phyloP scores from a whole-genome alignment of 768 basidiomycete species.

The Tephrocybe rancida region DNA sequence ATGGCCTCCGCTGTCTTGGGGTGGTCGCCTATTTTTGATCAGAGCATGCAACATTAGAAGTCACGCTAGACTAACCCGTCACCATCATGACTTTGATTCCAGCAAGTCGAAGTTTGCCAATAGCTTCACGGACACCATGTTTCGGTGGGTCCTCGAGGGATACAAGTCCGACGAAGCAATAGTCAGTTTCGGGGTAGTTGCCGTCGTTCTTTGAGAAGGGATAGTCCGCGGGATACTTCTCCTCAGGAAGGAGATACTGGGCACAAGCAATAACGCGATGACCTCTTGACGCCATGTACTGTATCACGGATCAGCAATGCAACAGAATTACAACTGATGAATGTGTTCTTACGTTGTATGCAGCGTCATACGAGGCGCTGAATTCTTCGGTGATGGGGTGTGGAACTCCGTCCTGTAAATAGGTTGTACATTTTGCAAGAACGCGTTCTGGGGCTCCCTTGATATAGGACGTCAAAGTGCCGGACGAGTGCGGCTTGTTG shows the following conservation, averaged over 20 bases:
- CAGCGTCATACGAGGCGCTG: conserved; percentile 52
- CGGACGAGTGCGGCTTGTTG: conserved; percentile 53
- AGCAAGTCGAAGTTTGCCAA: conserved; percentile 68
- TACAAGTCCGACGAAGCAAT: conserved; percentile 66
- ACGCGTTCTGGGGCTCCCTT: conserved; percentile 76
- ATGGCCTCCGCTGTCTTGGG: conserved; percentile 77
- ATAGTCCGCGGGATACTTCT: conserved; percentile 46
- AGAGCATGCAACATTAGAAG: background rate
- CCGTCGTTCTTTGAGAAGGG: conserved; percentile 57
- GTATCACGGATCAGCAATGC: conserved; percentile 5
- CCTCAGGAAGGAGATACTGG: conserved; percentile 53
- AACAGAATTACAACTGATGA: background rate
- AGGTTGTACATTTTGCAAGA: conserved; percentile 62
- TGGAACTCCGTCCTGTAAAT: conserved; percentile 51
- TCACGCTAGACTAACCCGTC: conserved; percentile 46
- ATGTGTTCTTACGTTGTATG: conserved; percentile 52
- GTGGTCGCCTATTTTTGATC: conserved; percentile 54
- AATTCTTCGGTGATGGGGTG: conserved; percentile 60
- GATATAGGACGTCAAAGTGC: conserved; percentile 55
- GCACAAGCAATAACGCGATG: conserved; percentile 78
- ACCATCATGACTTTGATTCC: conserved; percentile 83
- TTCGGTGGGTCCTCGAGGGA: conserved; percentile 75
- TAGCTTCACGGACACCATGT: conserved; percentile 71
- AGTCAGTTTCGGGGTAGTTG: conserved; percentile 55
- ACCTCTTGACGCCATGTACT: conserved; percentile 81